Base-by-base conservation (phyloP, 2,329 filamentous ascomycete species). In the Fusarium abutilonis region DNA sequence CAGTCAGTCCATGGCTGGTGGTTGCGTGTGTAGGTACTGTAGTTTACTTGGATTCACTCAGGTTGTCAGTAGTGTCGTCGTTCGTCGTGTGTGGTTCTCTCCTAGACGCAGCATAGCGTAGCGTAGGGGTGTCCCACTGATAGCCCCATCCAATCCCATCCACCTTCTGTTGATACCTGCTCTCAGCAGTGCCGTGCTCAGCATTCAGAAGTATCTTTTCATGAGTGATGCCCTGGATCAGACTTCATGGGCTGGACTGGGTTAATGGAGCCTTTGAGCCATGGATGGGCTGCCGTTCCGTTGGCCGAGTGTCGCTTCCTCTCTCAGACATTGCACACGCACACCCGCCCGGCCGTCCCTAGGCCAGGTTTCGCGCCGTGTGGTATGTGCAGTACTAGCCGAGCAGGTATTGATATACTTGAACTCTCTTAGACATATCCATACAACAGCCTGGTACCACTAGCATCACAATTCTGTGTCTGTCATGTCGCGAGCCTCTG, bases 1-100 rank as follows among this genome's bases (percentile, higher is more conserved):
- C 63, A 64, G 66, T 68, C 66, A 70, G 63, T 70, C 68, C 68
- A 70, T 70, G 70, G 61, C 64, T 74, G 64, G 64, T 69, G 63
- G 68, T 70, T 71, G 64, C 66, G 66, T 69, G 56, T 56, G 60
- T 58, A 66, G 66, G 56, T 60, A 43, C 28, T 29, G 28, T 29
- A 57, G 52, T 60, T 60, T 42, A 60, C 56, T 60, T 60, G 43
- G 41, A 48, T 60, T 60, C 55, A 60, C 56, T 60, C 48, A 56
- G 46, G 32, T 61, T 60, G 54, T 50, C 60, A 65, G 52, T 63
- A 65, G 52, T 64, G 44, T 62, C 61, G 61, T 66, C 35, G 61
- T 64, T 57, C 56, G 61, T 63, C 57, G 58, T 59, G 59, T 57
- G 62, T 65, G 59, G 62, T 63, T 63, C 52, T 65, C 53, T 56